These are phyloP conservation scores for Schizosaccharomyces lindneri DNA, from an alignment of 805 yeast genomes.

Conservation along the genomic window DNA sequence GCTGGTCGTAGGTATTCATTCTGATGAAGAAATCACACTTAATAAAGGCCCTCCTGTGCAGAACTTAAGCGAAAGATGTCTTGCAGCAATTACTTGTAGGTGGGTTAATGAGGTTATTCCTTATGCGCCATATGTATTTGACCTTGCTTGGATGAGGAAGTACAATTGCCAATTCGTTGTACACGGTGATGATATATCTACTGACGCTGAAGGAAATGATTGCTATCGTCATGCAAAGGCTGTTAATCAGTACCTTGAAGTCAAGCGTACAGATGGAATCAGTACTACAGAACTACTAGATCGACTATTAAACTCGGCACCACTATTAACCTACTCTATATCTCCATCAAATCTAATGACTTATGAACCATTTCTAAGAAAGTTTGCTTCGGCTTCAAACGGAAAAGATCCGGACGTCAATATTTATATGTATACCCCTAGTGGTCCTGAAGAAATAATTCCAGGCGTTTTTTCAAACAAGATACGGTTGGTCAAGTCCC, in stretches of 20 bases:
- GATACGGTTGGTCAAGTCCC: slow-evolving; percentile 4
- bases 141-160: slow-evolving; percentile 49
- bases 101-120: slow-evolving; percentile 58
- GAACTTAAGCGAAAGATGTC: slow-evolving; percentile 35
- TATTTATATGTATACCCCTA: neutral
- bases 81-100: slow-evolving; percentile 70
- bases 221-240: slow-evolving; percentile 65
- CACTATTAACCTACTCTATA: neutral
- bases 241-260: slow-evolving; percentile 60
- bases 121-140: slow-evolving; percentile 83
- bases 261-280: slow-evolving; percentile 78
- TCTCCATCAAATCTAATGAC: neutral
- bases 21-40: slow-evolving; percentile 56
- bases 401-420: neutral
- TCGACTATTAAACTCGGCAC: slow-evolving; percentile 31
- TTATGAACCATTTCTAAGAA: neutral
- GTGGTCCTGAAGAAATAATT: neutral
- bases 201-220: slow-evolving; percentile 87
- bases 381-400: neutral
- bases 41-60: slow-evolving; percentile 92
- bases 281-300: slow-evolving; percentile 89
- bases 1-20: slow-evolving; percentile 70
- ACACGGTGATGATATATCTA: slow-evolving; percentile 93
- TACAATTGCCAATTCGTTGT: slow-evolving; percentile 74
- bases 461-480: neutral